Conservation (phyloP, 78 protist genomes). For the Parvularia atlantis region DNA sequence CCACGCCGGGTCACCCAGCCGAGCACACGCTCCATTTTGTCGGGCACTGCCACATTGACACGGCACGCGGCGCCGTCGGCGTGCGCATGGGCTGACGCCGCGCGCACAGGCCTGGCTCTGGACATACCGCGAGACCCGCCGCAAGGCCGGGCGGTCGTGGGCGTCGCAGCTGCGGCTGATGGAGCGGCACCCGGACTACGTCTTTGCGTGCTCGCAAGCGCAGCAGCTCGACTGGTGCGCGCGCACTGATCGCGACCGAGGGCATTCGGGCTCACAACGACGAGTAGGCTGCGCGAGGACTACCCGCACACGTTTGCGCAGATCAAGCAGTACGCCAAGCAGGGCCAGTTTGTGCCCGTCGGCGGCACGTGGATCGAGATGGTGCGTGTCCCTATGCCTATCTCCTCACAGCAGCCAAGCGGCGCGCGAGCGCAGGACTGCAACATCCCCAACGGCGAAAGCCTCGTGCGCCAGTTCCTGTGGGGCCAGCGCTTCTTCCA, state of each 20-base stretch:
- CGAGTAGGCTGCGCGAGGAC: conserved; percentile 23
- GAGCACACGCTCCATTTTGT: conserved; percentile 21
- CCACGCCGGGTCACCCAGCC: conserved; percentile 11
- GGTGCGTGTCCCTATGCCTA: not conserved
- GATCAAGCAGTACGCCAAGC: conserved; percentile 15
- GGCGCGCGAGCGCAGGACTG: conserved; percentile 31
- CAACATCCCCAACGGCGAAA: conserved; percentile 70
- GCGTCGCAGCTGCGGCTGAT: conserved; percentile 36
- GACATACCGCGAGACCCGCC: conserved; percentile 51
- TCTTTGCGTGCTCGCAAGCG: conserved; percentile 54
- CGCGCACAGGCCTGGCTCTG: conserved; percentile 60
- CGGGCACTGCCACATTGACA: conserved; percentile 59
- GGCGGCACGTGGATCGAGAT: conserved; percentile 77
- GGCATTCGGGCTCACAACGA: not conserved
- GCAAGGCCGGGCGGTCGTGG: conserved; percentile 51
- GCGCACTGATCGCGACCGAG: not conserved
- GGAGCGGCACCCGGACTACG: conserved; percentile 39
- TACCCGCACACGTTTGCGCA: conserved; percentile 51
- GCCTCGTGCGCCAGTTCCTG: conserved; percentile 61
- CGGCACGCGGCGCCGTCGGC: not conserved
- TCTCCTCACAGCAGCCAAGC: no score
- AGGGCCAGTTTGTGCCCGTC: conserved; percentile 43
- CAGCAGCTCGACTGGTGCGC: conserved; percentile 20
- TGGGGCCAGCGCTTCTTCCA: conserved; percentile 57
- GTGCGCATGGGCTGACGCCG: no score